Evolutionary conservation across 805 yeast genomes (phyloP).

Genomic region (Naumovozyma castellii): DNA sequence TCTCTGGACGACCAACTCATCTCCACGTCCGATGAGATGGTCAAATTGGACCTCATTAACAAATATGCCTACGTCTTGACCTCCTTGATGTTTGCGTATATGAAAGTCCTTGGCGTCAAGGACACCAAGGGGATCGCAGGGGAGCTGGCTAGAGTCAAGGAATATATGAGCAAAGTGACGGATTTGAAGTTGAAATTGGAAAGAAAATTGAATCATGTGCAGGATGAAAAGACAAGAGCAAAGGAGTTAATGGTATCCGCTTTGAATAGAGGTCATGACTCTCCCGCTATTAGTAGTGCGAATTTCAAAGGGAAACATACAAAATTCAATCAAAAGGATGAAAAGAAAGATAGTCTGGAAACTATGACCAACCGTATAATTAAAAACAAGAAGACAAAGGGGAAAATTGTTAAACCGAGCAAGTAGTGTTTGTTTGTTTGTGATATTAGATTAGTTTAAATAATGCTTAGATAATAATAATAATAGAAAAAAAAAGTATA

Average conservation of each 20-base stretch:
- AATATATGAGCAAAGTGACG: conserved; percentile 52
- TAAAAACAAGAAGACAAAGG: background rate
- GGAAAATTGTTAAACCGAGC: background rate
- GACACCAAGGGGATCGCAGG: conserved; percentile 43
- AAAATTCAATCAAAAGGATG: conserved; percentile 31
- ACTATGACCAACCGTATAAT: background rate
- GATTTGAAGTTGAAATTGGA: conserved; percentile 6
- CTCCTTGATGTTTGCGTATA: conserved; percentile 23
- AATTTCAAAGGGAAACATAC: conserved; percentile 46
- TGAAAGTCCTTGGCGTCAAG: conserved; percentile 20
- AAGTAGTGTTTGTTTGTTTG: too few relatives aligned
- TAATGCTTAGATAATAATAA: background rate
- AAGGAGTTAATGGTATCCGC: conserved; percentile 39
- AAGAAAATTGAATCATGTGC: conserved; percentile 10
- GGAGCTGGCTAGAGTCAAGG: conserved; percentile 57
- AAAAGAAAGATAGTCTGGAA: too few relatives aligned
- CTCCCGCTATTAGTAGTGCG: conserved; percentile 41
- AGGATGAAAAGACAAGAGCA: conserved; percentile 31
- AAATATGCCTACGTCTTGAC: conserved; percentile 23
- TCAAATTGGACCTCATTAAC: conserved; percentile 19
- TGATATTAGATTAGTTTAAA: too few relatives aligned
- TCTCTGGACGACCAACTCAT: conserved; percentile 25
- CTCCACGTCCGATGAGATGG: conserved; percentile 13
- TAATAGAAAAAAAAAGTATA: background rate
- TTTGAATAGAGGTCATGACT: conserved; percentile 33